Conservation (phyloP, 2,329 filamentous ascomycete species). For the Pseudogymnoascus sp. region DNA sequence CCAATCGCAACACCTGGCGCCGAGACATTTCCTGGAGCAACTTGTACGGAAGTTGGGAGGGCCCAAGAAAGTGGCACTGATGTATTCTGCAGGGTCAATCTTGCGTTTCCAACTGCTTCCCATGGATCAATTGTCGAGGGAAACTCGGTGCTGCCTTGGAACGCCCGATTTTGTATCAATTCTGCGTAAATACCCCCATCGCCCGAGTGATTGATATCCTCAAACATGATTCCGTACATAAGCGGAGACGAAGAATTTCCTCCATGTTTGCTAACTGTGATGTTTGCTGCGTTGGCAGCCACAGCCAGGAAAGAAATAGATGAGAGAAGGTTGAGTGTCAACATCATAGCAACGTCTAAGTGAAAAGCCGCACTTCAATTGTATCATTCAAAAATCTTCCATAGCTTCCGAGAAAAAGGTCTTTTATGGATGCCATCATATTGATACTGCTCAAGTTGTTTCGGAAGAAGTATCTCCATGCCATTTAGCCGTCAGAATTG, state of each 20-base stretch:
- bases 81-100: conserved; percentile 27
- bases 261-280: conserved; percentile 21
- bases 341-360: not conserved
- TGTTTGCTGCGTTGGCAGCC: conserved; percentile 17
- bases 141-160: conserved; percentile 42
- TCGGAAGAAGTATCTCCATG: not conserved
- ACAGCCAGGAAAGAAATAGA: not conserved
- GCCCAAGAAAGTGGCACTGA: conserved; percentile 20
- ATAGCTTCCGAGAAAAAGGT: not conserved
- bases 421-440: not conserved
- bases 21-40: conserved; percentile 24
- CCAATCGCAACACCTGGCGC: conserved; percentile 34
- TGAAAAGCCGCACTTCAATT: not conserved
- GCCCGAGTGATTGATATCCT: conserved; percentile 26
- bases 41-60: conserved; percentile 21
- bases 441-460: not conserved
- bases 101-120: conserved; percentile 17
- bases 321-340: not conserved
- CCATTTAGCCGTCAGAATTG: not conserved
- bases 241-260: conserved; percentile 23
- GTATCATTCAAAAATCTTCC: not conserved
- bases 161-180: conserved; percentile 61
- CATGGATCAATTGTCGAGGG: conserved; percentile 37
- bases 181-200: conserved; percentile 49
- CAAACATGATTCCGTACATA: conserved; percentile 26